Percentiles rank a stretch among this genome's conserved stretches.
phyloP scores from a whole-genome alignment of 2,329 filamentous ascomycete species.

The Pseudogymnoascus sp. region DNA sequence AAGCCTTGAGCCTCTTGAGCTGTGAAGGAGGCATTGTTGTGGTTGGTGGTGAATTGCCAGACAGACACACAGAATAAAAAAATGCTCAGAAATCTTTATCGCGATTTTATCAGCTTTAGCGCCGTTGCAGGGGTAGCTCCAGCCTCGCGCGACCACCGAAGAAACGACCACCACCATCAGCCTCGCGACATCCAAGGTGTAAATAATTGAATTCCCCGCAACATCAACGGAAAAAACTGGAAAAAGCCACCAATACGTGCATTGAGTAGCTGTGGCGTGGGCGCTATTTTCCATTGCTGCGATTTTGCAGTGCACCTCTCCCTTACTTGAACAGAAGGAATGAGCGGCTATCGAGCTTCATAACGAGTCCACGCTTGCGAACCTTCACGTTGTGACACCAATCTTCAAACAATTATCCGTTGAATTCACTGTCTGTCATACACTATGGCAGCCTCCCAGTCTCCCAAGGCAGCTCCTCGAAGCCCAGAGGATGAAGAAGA shows the following conservation, averaged over 20 bases:
- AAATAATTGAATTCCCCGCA: neutral
- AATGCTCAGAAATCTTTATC: conserved; percentile 19
- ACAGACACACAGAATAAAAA: conserved; percentile 13
- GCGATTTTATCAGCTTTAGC: conserved; percentile 5
- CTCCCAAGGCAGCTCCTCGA: neutral
- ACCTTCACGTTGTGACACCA: neutral
- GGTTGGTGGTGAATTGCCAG: conserved; percentile 11
- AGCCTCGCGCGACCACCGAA: neutral
- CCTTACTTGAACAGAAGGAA: neutral
- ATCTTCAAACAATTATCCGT: neutral
- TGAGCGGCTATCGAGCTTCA: neutral
- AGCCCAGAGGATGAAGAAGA: conserved; percentile 53
- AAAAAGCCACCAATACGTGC: neutral
- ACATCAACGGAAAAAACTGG: neutral
- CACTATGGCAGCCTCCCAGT: neutral
- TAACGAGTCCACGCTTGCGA: neutral
- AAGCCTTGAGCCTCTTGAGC: conserved; percentile 89
- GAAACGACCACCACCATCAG: neutral
- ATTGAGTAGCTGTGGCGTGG: neutral
- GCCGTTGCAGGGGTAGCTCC: conserved; percentile 8
- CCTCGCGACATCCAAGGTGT: neutral
- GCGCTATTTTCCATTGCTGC: neutral
- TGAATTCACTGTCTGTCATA: neutral
- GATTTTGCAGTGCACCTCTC: neutral
- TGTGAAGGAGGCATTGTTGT: conserved; percentile 83